A percentile compares a stretch with the other conserved stretches of the same genome.
These are phyloP conservation scores for Talaromyces ruber DNA, from an alignment of 495 filamentous ascomycete genomes.

Conservation along the genomic window DNA sequence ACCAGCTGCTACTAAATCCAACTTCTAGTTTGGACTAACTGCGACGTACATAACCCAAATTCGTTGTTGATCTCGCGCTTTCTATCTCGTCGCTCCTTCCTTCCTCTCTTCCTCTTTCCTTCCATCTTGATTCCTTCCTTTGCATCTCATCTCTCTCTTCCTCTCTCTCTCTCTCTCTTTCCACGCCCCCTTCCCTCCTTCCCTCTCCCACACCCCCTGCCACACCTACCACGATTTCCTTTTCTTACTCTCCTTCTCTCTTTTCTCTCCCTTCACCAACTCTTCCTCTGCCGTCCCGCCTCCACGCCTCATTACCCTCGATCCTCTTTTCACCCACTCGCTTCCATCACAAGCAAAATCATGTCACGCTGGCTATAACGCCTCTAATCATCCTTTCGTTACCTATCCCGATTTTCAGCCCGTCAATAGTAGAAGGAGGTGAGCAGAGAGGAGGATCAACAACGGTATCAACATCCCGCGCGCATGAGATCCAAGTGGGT, in stretches of 20 bases:
- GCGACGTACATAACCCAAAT: slow-evolving; percentile 53
- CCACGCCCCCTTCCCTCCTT: slow-evolving; percentile 1
- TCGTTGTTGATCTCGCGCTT: not conserved
- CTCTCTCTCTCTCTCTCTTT: slow-evolving; percentile 6
- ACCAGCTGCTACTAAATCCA: slow-evolving; percentile 47
- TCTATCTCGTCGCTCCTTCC: not conserved
- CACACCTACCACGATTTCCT: not conserved
- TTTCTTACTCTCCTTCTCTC: not conserved
- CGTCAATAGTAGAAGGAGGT: not conserved
- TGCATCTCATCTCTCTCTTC: not conserved
- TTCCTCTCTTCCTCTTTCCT: not conserved
- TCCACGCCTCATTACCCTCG: not conserved
- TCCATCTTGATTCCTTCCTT: not conserved
- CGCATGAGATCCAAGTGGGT: not conserved
- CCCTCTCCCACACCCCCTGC: not conserved
- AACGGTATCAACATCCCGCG: not conserved
- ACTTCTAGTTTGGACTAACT: slow-evolving; percentile 66
- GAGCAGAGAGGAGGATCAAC: not conserved
- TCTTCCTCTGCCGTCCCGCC: not conserved
- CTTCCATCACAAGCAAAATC: not conserved
- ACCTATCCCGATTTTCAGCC: not conserved
- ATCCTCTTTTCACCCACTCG: not conserved
- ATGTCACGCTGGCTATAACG: not conserved
- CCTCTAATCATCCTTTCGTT: not conserved
- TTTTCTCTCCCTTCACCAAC: not conserved